Percentiles rank a stretch among this genome's conserved stretches.
Evolutionary conservation across 164 flowering plant genomes (phyloP).

Genomic region (Cinnamomum chago): DNA sequence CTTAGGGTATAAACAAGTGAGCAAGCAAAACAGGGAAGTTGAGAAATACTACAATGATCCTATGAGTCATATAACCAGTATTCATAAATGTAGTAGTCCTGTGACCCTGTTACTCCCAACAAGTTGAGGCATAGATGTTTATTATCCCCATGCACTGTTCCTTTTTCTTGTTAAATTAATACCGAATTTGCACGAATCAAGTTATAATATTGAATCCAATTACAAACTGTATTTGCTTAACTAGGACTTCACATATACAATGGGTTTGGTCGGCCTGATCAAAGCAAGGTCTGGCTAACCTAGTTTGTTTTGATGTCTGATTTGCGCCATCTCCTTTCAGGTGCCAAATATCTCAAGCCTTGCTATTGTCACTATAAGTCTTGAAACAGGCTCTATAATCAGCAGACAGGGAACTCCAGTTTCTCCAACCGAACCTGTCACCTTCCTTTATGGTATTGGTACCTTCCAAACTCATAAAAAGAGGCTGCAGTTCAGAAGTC

Average conservation of each 20-base stretch:
- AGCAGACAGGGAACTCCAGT: constrained; percentile 73
- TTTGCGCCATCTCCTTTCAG: constrained; percentile 34
- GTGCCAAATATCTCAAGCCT: constrained; percentile 38
- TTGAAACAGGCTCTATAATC: constrained; percentile 46
- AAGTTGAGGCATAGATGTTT: no score
- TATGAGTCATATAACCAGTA: no score
- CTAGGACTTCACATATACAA: neutral
- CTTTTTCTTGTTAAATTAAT: neutral
- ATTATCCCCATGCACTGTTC: no score
- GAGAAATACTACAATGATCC: no score
- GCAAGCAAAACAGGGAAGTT: no score
- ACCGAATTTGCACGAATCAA: neutral
- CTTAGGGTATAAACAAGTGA: no score
- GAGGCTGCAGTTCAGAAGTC: neutral
- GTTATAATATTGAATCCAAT: neutral
- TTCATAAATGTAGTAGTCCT: no score
- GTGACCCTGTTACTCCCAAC: no score
- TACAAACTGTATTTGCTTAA: neutral
- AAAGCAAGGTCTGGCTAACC: neutral
- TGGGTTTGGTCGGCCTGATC: neutral
- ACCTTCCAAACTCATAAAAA: constrained; percentile 10
- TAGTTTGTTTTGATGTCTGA: neutral
- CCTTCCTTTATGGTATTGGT: constrained; percentile 94
- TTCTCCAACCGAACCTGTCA: constrained; percentile 72
- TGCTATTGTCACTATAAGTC: constrained; percentile 54